phyloP scores from a whole-genome alignment of 1,284 basidiomycete genomes.

The Rhodotorula sp. region DNA sequence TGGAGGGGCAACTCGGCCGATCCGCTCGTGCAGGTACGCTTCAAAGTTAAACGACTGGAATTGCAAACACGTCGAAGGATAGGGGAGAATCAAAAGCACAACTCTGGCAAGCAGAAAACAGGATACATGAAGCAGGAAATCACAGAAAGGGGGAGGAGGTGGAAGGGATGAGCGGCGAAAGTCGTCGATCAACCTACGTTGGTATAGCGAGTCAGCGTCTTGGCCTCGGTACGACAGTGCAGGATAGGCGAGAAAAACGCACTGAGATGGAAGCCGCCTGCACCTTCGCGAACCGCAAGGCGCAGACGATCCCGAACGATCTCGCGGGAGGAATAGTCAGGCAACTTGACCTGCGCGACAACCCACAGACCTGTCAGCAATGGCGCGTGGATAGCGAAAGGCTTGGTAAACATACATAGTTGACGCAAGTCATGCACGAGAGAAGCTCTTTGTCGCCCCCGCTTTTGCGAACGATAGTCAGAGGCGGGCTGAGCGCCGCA shows the following conservation, averaged over 20 bases:
- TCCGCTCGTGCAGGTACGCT: neutral
- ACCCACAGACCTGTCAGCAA: neutral
- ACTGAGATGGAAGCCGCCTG: conserved; percentile 84
- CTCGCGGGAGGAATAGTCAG: conserved; percentile 81
- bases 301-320: conserved; percentile 75
- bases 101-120: neutral
- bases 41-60: neutral
- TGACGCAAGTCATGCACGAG: conserved; percentile 98
- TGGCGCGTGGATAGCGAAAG: too few species aligned
- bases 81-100: too few species aligned
- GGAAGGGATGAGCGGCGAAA: neutral
- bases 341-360: conserved; percentile 64
- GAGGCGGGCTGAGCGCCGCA: conserved; percentile 85
- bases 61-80: too few species aligned
- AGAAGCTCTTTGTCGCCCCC: conserved; percentile 63
- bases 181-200: neutral
- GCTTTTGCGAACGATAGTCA: conserved; percentile 96
- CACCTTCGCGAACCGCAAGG: conserved; percentile 81
- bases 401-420: conserved; percentile 48
- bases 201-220: neutral
- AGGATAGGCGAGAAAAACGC: neutral
- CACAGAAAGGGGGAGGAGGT: neutral
- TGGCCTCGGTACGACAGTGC: neutral
- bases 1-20: neutral
- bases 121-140: neutral